phyloP scores from a whole-genome alignment of 2,329 filamentous ascomycete genomes.

The Fonsecaea monophora region DNA sequence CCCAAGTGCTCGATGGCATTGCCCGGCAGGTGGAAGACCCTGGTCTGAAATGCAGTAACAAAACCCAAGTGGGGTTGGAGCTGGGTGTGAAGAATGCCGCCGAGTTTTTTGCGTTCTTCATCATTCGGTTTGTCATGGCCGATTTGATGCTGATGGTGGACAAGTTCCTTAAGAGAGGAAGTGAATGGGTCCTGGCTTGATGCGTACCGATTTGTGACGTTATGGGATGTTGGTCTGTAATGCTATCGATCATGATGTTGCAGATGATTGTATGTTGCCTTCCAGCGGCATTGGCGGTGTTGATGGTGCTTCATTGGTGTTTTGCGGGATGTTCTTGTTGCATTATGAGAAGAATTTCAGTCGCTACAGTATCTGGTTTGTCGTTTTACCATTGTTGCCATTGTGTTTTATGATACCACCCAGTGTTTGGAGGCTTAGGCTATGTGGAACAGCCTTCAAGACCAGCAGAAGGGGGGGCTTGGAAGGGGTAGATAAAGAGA shows the following conservation, averaged over 20 bases:
- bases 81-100: constrained; percentile 90
- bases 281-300: constrained; percentile 19
- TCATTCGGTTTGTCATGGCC: constrained; percentile 90
- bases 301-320: background rate
- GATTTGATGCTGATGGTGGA: constrained; percentile 87
- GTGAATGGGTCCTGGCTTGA: constrained; percentile 82
- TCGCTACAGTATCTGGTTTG: constrained; percentile 2
- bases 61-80: constrained; percentile 93
- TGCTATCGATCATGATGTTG: constrained; percentile 3
- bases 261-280: constrained; percentile 24
- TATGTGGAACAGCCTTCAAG: background rate
- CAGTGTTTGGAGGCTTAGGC: constrained; percentile 1
- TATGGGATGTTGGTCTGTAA: background rate
- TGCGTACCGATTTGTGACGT: constrained; percentile 4
- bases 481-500: background rate
- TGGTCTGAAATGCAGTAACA: constrained; percentile 86
- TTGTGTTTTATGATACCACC: constrained; percentile 17
- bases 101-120: constrained; percentile 96
- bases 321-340: background rate
- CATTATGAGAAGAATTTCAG: constrained; percentile 1
- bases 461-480: background rate
- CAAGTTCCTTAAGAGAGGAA: constrained; percentile 95
- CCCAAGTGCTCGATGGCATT: constrained; percentile 88
- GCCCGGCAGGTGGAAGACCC: constrained; percentile 95
- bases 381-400: too few species aligned